Evolutionary conservation across 768 basidiomycete genomes (phyloP), one percentile per base, ranked within the genome.

Genomic region (Suillus paluster): DNA sequence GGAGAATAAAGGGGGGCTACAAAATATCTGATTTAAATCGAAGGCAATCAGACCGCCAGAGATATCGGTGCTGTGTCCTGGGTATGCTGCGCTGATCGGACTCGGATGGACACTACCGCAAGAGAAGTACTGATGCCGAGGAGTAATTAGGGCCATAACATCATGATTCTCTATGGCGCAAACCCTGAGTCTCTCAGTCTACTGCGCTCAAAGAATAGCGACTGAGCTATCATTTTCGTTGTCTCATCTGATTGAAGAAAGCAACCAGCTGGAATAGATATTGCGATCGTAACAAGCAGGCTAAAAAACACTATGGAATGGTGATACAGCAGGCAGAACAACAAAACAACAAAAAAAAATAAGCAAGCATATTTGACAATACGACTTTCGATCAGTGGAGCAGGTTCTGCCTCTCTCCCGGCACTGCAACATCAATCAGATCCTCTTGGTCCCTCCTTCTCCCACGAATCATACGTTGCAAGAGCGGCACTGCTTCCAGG

Each of bases 61-160:
- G 11, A 48, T 15, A 23, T 67, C 19, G 58, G 60, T 17, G 67
- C 64, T 9, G 67, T 75, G 66, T 38, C 64, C 74, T 25, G 71
- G 74, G 3, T 74, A 73, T 54, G 74, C 74, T 9, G 74, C 70
- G 12, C 74, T 75, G 74, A 66, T 59, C 7, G 71, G 71, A 63
- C 74, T 59, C 7, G 70, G 71, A 63, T 75, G 64, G 71, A 70
- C 30, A 52, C 62, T 12, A 66, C 62, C 10, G 68, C 67, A 12
- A 27, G 62, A 14, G 64, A 66, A 42, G 54, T 62, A 19, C 64
- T 41, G n/a, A n/a, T n/a, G n/a, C n/a, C 33, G 34, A 55, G 36
- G 41, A 62, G 25, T 30, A 60, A 45, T 44, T 62, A 12, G 11
- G 63, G 60, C 19, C 25, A 39, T 25, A 55, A 38, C 39, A 55